A percentile compares a stretch with the other conserved stretches of the same genome.
phyloP scores from a whole-genome alignment of 164 flowering plant genomes.

The Sextonia rubra region DNA sequence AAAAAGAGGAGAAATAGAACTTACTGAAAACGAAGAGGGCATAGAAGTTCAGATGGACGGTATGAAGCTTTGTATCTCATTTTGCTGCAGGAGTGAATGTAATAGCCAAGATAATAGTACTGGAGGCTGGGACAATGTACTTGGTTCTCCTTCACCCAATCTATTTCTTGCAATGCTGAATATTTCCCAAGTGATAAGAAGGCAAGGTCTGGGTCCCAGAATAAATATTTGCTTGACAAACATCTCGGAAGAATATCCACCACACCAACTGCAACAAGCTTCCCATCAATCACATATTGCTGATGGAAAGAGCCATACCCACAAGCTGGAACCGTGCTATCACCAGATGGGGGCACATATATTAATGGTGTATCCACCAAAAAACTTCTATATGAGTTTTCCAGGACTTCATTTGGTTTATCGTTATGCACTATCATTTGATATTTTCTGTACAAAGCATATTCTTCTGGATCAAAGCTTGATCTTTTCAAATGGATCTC shows the following conservation, averaged over 20 bases:
- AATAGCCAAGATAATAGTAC: constrained; percentile 95
- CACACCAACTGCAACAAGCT: constrained; percentile 92
- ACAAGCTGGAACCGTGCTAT: constrained; percentile 65
- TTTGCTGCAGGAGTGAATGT: constrained; percentile 84
- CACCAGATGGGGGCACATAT: constrained; percentile 58
- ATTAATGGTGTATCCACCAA: constrained; percentile 77
- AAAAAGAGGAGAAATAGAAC: constrained; percentile 21
- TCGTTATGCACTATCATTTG: constrained; percentile 85
- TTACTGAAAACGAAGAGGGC: constrained; percentile 89
- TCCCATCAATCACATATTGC: constrained; percentile 84
- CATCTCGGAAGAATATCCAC: constrained; percentile 92
- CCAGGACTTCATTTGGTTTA: constrained; percentile 51
- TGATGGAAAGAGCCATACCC: constrained; percentile 99
- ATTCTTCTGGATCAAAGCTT: constrained; percentile 86
- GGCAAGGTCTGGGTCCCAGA: constrained; percentile 96
- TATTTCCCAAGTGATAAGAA: constrained; percentile 84
- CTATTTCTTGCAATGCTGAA: constrained; percentile 84
- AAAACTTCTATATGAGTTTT: constrained; percentile 66
- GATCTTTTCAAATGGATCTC: constrained; percentile 76
- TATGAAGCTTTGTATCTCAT: constrained; percentile 98
- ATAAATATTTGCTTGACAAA: constrained; percentile 90
- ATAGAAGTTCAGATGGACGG: constrained; percentile 88
- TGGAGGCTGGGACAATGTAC: constrained; percentile 65
- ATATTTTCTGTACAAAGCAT: constrained; percentile 67
- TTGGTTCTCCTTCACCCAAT: constrained; percentile 75